A percentile compares a stretch with the other conserved stretches of the same genome.
Evolutionary conservation across 352 stramenopile species (phyloP).

Genomic region (Lagenidium sp.): DNA sequence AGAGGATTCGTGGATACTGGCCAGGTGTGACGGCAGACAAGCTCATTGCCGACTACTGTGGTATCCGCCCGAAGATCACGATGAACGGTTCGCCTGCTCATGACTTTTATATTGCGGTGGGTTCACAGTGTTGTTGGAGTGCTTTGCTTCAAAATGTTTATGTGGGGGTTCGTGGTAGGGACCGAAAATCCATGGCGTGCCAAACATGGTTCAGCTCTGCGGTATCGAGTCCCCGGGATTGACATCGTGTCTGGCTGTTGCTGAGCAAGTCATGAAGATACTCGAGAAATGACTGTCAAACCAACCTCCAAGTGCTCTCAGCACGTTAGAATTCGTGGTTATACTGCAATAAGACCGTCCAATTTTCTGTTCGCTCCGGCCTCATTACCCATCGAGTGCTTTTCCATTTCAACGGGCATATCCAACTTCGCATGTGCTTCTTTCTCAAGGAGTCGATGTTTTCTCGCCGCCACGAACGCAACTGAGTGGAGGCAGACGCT

Average conservation of each 20-base stretch:
- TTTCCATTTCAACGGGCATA: conserved; percentile 15
- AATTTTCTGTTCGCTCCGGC: background rate
- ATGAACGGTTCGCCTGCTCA: conserved; percentile 42
- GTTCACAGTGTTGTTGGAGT: background rate
- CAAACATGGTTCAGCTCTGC: conserved; percentile 87
- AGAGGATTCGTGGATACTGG: conserved; percentile 91
- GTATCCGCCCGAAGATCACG: conserved; percentile 92
- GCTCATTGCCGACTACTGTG: conserved; percentile 91
- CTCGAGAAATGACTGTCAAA: no score
- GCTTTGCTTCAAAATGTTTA: background rate
- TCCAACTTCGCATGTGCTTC: conserved; percentile 19
- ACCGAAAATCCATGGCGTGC: conserved; percentile 58
- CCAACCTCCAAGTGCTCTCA: no score
- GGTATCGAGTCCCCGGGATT: conserved; percentile 96
- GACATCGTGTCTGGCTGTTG: conserved; percentile 83
- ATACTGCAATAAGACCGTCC: conserved; percentile 1
- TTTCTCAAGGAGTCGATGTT: conserved; percentile 27
- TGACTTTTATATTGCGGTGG: conserved; percentile 90
- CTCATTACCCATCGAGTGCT: background rate
- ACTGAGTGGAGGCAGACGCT: conserved; percentile 19
- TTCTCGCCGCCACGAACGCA: conserved; percentile 21
- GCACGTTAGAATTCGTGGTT: no score
- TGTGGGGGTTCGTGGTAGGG: conserved; percentile 16
- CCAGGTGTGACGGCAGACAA: conserved; percentile 64
- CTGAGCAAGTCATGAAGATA: conserved; percentile 56